Evolutionary conservation across 805 yeast genomes (phyloP), one percentile per base, ranked within the genome.

Genomic region (Kodamaea kaohsiungensis): DNA sequence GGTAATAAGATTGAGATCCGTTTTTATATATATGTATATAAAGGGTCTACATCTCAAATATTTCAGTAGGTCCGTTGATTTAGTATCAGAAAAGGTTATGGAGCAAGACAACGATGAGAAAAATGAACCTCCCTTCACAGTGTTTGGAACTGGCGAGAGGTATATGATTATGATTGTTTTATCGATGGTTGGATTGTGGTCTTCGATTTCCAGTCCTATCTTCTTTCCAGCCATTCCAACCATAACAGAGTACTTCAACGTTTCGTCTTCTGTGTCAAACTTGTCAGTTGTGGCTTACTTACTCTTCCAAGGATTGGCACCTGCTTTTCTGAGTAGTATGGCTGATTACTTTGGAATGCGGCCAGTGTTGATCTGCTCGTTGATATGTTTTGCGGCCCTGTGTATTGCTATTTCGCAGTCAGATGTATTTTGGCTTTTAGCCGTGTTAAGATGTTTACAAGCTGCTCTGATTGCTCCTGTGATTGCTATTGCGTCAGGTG

Each of bases 381-480:
- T 87, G 19, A 7, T 77, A 0, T 70, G 86, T 1, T 90, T 82
- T 60, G 69, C 84, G 13, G 84, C 77, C 5, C 83, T 89, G 0
- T 83, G 87, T 66, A 67, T 88, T 33, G 95, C 88, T 0, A 64
- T 91, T 10, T 89, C 96, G 0, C 73, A 78, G 25, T 70, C 85
- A 1, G 70, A 82, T 19, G 78, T 71, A 0, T 88, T 83, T 63
- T 81, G 88, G 70, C 76, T 84, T 19, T 70, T 91, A 12, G 68
- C 87, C 4, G 81, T 86, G 1, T 68, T 91, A 25, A 72, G 97
- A 58, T 83, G 90, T 67, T 58, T 89, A 13, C 92, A 90, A 63
- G 91, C 96, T 0, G 78, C 86, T 5, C 91, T 89, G 9, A 85
- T 86, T 5, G 85, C 95, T 0, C 91, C 96, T 0, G 82, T 89